These are phyloP conservation scores for Cyclotella atomus DNA, from an alignment of 108 stramenopile species.

Conservation along the genomic window DNA sequence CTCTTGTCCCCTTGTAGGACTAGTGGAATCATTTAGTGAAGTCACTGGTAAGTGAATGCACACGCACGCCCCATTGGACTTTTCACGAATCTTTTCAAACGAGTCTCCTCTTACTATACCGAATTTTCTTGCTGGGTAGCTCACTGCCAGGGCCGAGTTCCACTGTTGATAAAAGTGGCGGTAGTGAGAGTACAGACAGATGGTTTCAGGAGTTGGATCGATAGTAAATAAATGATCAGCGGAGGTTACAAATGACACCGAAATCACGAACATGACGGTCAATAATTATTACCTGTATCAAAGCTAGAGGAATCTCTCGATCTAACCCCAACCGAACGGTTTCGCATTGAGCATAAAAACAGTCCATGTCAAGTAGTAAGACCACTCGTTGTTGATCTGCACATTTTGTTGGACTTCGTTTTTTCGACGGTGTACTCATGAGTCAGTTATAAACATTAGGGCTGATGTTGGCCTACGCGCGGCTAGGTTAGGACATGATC, in stretches of 20 bases:
- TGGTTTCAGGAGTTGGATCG: too few species aligned
- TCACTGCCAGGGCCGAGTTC: slow-evolving; percentile 85
- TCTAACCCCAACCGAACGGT: slow-evolving; percentile 74
- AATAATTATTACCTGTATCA: slow-evolving; percentile 58
- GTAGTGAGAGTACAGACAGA: neutral
- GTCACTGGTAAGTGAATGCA: slow-evolving; percentile 61
- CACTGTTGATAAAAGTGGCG: slow-evolving; percentile 31
- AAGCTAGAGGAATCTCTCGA: slow-evolving; percentile 50
- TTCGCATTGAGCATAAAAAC: slow-evolving; percentile 91
- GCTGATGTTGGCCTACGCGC: too few species aligned
- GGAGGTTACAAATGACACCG: too few species aligned
- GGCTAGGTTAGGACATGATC: too few species aligned
- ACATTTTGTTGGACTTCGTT: neutral
- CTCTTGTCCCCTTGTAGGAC: neutral
- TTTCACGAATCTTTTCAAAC: slow-evolving; percentile 64
- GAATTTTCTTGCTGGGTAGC: slow-evolving; percentile 76
- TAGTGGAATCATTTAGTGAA: slow-evolving; percentile 9
- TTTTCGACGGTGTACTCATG: neutral
- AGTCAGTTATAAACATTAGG: too few species aligned
- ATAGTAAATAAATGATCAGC: too few species aligned
- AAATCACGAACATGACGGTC: too few species aligned
- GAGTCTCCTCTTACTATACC: slow-evolving; percentile 79
- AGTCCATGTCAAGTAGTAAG: slow-evolving; percentile 88
- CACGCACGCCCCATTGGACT: slow-evolving; percentile 46
- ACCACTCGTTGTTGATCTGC: slow-evolving; percentile 55